These are phyloP conservation scores for Russula emetica DNA, from an alignment of 768 basidiomycete genomes.

Conservation along the genomic window DNA sequence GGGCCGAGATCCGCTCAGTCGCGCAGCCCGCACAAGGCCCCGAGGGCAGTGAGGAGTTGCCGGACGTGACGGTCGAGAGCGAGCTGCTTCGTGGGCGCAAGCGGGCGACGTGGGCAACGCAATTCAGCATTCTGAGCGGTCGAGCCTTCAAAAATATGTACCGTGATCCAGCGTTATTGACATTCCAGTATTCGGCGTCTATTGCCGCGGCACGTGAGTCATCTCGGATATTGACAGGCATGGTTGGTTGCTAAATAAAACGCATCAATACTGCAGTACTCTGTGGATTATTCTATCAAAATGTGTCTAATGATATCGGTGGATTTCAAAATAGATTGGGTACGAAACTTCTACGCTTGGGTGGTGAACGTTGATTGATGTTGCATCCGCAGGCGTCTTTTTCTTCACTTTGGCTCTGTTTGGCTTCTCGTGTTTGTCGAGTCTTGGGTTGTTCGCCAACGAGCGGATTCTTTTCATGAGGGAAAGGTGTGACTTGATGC, in stretches of 20 bases:
- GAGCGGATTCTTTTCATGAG: slow-evolving; percentile 97
- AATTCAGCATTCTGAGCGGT: slow-evolving; percentile 92
- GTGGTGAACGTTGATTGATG: slow-evolving; percentile 1
- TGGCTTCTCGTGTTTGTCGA: slow-evolving; percentile 94
- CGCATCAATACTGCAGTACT: slow-evolving; percentile 48
- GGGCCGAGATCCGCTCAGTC: slow-evolving; percentile 54
- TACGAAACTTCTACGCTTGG: slow-evolving; percentile 31
- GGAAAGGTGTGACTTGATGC: slow-evolving; percentile 61
- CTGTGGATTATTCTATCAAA: slow-evolving; percentile 90
- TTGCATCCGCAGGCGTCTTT: slow-evolving; percentile 63
- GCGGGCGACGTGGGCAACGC: slow-evolving; percentile 81
- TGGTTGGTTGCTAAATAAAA: slow-evolving; percentile 18
- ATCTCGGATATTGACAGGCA: slow-evolving; percentile 9
- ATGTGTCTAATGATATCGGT: slow-evolving; percentile 88
- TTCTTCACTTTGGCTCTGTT: slow-evolving; percentile 97
- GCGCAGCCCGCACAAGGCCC: slow-evolving; percentile 32
- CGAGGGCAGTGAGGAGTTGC: slow-evolving; percentile 44
- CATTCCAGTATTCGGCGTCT: slow-evolving; percentile 84
- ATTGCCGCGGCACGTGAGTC: slow-evolving; percentile 77
- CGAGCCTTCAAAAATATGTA: slow-evolving; percentile 98
- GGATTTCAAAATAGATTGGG: slow-evolving; percentile 96
- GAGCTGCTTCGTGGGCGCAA: slow-evolving; percentile 63
- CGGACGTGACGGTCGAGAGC: slow-evolving; percentile 68
- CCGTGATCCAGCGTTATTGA: slow-evolving; percentile 86
- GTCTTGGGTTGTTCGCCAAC: slow-evolving; percentile 88